Percentiles rank a stretch among this genome's conserved stretches.
phyloP scores from a whole-genome alignment of 306 rosid genomes.

The Rubus idaeus region DNA sequence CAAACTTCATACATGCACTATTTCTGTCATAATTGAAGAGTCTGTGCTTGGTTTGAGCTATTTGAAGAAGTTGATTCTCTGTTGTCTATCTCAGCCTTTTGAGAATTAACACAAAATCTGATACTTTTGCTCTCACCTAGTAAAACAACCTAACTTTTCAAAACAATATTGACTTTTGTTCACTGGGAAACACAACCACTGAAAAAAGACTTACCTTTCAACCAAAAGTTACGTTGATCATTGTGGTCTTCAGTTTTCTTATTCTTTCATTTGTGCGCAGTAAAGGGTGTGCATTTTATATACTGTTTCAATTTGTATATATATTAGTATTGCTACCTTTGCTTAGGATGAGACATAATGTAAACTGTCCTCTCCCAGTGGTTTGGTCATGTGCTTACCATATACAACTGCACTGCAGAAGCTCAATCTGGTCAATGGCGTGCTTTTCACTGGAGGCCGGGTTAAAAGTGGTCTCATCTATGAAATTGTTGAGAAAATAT shows the following conservation, averaged over 20 bases:
- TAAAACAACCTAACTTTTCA: background rate
- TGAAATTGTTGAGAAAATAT: slow-evolving; percentile 49
- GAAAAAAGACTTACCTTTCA: background rate
- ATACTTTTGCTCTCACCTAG: background rate
- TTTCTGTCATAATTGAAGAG: background rate
- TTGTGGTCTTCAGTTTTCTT: background rate
- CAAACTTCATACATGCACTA: background rate
- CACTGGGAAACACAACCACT: too few species aligned
- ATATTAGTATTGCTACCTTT: background rate
- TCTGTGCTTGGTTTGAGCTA: background rate
- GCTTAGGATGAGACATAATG: background rate
- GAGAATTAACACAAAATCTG: background rate
- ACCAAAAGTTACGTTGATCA: background rate
- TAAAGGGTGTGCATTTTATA: background rate
- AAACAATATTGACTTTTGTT: background rate
- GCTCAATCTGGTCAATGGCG: slow-evolving; percentile 81
- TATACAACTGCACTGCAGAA: slow-evolving; percentile 53
- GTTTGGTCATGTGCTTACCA: background rate
- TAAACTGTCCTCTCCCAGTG: background rate
- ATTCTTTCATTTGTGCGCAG: background rate
- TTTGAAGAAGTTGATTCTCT: background rate
- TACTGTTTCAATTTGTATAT: background rate
- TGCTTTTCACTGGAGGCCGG: slow-evolving; percentile 91
- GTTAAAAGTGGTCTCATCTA: slow-evolving; percentile 66
- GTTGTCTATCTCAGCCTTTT: background rate